Conservation (phyloP, 805 yeast species). For the Nakazawaea wickerhamii region DNA sequence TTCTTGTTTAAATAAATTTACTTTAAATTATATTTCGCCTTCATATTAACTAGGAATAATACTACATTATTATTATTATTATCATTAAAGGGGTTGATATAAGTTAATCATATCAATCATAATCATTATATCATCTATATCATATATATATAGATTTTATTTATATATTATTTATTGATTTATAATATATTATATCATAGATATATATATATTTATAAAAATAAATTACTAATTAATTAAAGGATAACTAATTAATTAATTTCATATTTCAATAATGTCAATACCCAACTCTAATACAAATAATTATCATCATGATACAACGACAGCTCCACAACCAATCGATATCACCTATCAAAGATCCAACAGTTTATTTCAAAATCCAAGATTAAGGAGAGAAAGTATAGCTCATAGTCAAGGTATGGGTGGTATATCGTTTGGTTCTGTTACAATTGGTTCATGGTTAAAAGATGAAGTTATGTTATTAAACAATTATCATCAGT, state of each 20-base stretch:
- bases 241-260: too few relatives aligned
- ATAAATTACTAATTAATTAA: neutral
- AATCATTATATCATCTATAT: too few relatives aligned
- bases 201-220: neutral
- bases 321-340: conserved; percentile 29
- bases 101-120: too few relatives aligned
- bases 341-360: conserved; percentile 31
- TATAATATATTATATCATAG: too few relatives aligned
- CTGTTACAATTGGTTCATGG: conserved; percentile 93
- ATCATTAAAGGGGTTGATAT: too few relatives aligned
- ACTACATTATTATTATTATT: too few relatives aligned
- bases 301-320: conserved; percentile 14
- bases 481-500: conserved; percentile 23
- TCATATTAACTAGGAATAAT: too few relatives aligned
- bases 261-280: conserved; percentile 23
- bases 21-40: too few relatives aligned
- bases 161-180: too few relatives aligned
- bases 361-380: conserved; percentile 33
- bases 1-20: too few relatives aligned
- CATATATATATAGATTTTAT: too few relatives aligned
- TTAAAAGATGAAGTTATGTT: conserved; percentile 86
- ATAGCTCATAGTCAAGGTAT: conserved; percentile 96
- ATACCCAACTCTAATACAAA: conserved; percentile 22
- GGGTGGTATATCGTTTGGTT: conserved; percentile 98
- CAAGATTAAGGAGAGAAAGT: conserved; percentile 76